Evolutionary conservation across 2,329 filamentous ascomycete genomes (phyloP).

Genomic region (Reticulascus tulasneorum): DNA sequence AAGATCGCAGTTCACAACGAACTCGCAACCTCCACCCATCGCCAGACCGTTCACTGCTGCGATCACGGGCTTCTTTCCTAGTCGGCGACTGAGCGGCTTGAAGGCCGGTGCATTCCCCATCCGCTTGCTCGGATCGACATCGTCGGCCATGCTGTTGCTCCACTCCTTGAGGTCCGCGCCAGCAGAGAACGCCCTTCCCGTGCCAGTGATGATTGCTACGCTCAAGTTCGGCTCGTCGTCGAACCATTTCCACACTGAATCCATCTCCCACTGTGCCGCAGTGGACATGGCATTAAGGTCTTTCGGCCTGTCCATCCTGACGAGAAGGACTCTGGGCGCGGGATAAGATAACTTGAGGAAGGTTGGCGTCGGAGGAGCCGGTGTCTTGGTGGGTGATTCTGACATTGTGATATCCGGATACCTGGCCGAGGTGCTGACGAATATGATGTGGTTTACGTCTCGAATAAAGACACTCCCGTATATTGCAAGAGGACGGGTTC

Average conservation of each 20-base stretch:
- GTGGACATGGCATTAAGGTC: slow-evolving; percentile 37
- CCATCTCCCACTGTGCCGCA: slow-evolving; percentile 35
- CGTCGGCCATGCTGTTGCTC: slow-evolving; percentile 24
- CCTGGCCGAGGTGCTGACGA: too few species aligned
- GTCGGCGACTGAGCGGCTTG: slow-evolving; percentile 31
- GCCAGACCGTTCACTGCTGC: slow-evolving; percentile 56
- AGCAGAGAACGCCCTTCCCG: slow-evolving; percentile 50
- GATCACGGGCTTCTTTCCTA: slow-evolving; percentile 54
- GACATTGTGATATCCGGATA: too few species aligned
- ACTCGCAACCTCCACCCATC: slow-evolving; percentile 55
- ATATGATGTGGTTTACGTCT: too few species aligned
- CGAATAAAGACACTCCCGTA: too few species aligned
- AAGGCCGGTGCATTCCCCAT: slow-evolving; percentile 13
- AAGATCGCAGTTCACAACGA: slow-evolving; percentile 50
- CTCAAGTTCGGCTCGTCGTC: slow-evolving; percentile 44
- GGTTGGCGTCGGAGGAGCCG: slow-evolving; percentile 25
- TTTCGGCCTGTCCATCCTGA: slow-evolving; percentile 35
- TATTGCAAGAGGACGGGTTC: too few species aligned
- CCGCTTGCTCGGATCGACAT: slow-evolving; percentile 15
- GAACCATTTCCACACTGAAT: slow-evolving; percentile 50
- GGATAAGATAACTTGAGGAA: slow-evolving; percentile 35
- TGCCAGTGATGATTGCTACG: slow-evolving; percentile 47
- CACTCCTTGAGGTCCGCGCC: slow-evolving; percentile 52
- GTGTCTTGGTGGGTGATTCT: slow-evolving; percentile 22
- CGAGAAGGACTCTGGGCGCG: slow-evolving; percentile 32